phyloP scores from a whole-genome alignment of 352 stramenopile species.

The Aphanomyces astaci region DNA sequence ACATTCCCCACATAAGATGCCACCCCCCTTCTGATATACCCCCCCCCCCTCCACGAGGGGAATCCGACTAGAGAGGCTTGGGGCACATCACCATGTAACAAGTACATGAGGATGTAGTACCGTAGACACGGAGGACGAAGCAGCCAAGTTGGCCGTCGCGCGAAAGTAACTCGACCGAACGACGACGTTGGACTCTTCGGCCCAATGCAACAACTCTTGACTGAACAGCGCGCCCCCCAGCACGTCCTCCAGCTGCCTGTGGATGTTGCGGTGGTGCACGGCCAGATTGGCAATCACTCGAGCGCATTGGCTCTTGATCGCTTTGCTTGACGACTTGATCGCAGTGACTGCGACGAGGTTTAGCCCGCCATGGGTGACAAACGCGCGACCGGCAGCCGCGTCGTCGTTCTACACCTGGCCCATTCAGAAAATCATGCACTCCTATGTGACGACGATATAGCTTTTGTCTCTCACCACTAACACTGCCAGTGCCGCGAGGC shows the following conservation, averaged over 20 bases:
- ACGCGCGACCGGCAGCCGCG: neutral
- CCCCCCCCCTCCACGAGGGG: too few relatives aligned
- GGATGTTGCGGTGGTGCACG: neutral
- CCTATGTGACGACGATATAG: too few relatives aligned
- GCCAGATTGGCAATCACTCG: constrained; percentile 71
- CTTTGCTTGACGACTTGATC: neutral
- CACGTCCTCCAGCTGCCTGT: neutral
- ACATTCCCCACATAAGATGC: too few relatives aligned
- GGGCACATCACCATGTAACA: too few relatives aligned
- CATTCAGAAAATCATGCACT: neutral
- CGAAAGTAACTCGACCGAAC: constrained; percentile 68
- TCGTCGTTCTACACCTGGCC: constrained; percentile 1
- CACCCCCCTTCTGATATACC: too few relatives aligned
- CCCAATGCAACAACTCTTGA: constrained; percentile 35
- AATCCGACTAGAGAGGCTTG: too few relatives aligned
- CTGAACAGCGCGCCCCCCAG: constrained; percentile 38
- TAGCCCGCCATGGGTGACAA: constrained; percentile 9
- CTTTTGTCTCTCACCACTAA: constrained; percentile 42
- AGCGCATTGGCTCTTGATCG: constrained; percentile 44
- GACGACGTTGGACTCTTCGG: constrained; percentile 43
- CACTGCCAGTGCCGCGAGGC: constrained; percentile 55
- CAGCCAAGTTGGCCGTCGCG: constrained; percentile 47
- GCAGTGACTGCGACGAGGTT: constrained; percentile 7
- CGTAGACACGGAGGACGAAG: constrained; percentile 42
- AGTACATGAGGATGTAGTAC: constrained; percentile 27